Conservation (phyloP, 768 basidiomycete genomes). For the Suillus subalutaceus region DNA sequence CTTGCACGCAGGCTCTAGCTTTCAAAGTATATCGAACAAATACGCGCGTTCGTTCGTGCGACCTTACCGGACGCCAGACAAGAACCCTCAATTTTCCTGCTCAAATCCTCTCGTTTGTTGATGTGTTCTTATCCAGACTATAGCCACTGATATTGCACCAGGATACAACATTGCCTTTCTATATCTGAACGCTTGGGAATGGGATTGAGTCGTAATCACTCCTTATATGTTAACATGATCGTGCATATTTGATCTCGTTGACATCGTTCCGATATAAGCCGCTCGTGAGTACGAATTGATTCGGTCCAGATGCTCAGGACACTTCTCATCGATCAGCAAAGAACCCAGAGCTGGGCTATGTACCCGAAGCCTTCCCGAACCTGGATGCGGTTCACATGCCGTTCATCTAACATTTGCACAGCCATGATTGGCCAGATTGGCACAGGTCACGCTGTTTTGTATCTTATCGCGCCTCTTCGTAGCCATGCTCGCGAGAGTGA, state of each 20-base stretch:
- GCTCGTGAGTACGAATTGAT: not conserved
- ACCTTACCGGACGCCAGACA: not conserved
- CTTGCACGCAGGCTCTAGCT: not conserved
- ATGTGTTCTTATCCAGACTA: not conserved
- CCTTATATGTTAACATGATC: not conserved
- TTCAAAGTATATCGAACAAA: conserved; percentile 1
- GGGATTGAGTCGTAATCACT: not conserved
- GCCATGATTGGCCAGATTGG: not conserved
- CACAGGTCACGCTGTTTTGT: not conserved
- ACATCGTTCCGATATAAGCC: not conserved
- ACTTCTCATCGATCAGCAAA: not conserved
- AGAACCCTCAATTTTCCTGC: not conserved
- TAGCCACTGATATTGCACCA: conserved; percentile 4
- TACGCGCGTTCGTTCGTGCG: not conserved
- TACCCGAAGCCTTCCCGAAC: not conserved
- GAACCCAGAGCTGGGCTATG: not conserved
- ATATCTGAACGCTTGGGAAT: not conserved
- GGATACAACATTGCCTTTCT: conserved; percentile 2
- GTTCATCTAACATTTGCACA: not conserved
- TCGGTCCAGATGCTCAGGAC: not conserved
- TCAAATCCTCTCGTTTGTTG: not conserved
- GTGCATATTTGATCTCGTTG: not conserved
- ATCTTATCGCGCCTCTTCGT: conserved; percentile 2
- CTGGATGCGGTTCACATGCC: not conserved
- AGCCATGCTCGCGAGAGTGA: not conserved